Evolutionary conservation across 148 eudicot species (phyloP).

Genomic region (Rhododendron simsii): DNA sequence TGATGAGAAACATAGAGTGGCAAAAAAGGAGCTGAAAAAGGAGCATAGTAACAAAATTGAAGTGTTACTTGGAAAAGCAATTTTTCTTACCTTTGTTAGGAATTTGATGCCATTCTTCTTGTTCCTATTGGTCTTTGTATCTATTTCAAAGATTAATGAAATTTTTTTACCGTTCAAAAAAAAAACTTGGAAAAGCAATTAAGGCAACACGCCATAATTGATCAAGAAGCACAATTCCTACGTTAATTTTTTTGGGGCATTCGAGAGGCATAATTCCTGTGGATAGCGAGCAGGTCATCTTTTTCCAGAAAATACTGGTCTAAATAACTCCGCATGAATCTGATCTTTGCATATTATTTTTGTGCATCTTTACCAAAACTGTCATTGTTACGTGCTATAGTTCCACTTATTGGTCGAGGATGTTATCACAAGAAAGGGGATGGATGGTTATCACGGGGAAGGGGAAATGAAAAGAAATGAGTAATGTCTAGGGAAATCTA

Average conservation of each 20-base stretch:
- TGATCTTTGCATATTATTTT: not conserved
- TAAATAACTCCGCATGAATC: not conserved
- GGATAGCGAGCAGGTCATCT: not conserved
- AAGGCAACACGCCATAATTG: not conserved
- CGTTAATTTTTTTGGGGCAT: not conserved
- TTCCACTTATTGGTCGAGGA: not conserved
- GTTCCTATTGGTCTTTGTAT: too few species aligned
- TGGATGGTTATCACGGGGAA: not conserved
- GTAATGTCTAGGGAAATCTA: not conserved
- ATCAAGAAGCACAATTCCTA: not conserved
- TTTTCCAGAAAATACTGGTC: not conserved
- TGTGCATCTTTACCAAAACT: not conserved
- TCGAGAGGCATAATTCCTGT: not conserved
- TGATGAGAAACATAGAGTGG: not conserved
- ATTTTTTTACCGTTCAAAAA: too few species aligned
- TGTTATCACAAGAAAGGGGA: not conserved
- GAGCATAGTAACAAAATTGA: not conserved
- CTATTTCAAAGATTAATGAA: too few species aligned
- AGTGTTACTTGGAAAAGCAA: not conserved
- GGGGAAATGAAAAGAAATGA: not conserved
- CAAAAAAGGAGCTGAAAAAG: not conserved
- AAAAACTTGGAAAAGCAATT: too few species aligned
- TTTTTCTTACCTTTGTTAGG: too few species aligned
- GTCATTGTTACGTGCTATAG: not conserved
- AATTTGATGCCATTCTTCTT: too few species aligned